Evolutionary conservation across 176 grass and related monocot genomes (phyloP).

Genomic region (Neostapfia colusana): DNA sequence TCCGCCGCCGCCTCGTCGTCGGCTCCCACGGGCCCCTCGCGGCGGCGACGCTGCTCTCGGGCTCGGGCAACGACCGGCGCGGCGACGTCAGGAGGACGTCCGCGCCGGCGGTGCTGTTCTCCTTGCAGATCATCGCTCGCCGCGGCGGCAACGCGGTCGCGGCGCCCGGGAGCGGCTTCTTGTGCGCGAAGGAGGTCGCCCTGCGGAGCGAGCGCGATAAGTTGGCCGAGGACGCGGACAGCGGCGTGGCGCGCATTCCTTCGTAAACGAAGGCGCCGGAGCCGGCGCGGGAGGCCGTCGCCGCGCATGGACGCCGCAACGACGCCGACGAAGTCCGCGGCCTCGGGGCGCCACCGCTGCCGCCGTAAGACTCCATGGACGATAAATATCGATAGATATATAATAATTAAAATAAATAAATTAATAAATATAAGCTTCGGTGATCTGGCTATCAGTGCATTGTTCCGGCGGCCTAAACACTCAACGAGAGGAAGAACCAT

Average conservation of each 20-base stretch:
- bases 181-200: conserved; percentile 31
- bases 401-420: conserved; percentile 30
- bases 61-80: conserved; percentile 22
- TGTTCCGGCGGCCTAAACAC: background rate
- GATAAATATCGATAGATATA: conserved; percentile 32
- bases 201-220: conserved; percentile 45
- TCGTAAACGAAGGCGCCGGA: conserved; percentile 46
- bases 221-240: conserved; percentile 50
- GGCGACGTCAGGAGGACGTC: background rate
- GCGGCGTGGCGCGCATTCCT: conserved; percentile 40
- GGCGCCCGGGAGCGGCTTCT: conserved; percentile 33
- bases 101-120: conserved; percentile 4
- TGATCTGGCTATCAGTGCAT: conserved; percentile 27
- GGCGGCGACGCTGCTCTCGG: conserved; percentile 9
- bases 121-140: conserved; percentile 34
- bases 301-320: background rate
- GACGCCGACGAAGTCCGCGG: conserved; percentile 18
- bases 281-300: conserved; percentile 35
- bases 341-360: background rate
- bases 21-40: conserved; percentile 25
- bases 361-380: conserved; percentile 45
- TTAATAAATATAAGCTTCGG: conserved; percentile 39
- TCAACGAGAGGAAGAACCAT: background rate
- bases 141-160: conserved; percentile 20
- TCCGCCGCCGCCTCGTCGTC: conserved; percentile 32